These are phyloP conservation scores for Sonneratia alba DNA, from an alignment of 345 rosid genomes.

Conservation along the genomic window DNA sequence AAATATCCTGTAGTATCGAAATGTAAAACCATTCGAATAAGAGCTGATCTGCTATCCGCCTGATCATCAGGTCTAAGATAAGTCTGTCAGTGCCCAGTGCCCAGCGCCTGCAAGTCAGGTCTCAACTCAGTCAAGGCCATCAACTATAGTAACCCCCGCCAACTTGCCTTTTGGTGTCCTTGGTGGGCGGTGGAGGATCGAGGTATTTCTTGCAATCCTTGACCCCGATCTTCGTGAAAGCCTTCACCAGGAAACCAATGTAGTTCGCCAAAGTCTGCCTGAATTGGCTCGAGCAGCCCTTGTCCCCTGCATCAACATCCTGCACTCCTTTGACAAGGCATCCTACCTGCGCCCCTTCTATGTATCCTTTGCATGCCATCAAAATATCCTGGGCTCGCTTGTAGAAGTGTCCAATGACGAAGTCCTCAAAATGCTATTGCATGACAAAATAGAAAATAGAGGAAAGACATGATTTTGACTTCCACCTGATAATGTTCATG, in stretches of 20 bases:
- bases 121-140: not conserved
- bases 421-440: constrained; percentile 70
- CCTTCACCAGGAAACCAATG: constrained; percentile 31
- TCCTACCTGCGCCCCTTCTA: constrained; percentile 64
- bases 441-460: constrained; percentile 8
- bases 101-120: too few relatives aligned
- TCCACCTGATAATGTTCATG: not conserved
- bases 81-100: not conserved
- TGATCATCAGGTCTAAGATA: not conserved
- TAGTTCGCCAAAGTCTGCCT: constrained; percentile 28
- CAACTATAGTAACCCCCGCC: not conserved
- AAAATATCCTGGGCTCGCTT: constrained; percentile 47
- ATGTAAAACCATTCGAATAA: not conserved
- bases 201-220: constrained; percentile 28
- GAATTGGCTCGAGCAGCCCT: constrained; percentile 32
- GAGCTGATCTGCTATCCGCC: not conserved
- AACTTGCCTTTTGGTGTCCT: not conserved
- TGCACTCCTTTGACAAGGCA: constrained; percentile 39
- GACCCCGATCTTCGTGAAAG: constrained; percentile 43
- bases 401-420: constrained; percentile 64
- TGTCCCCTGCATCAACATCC: constrained; percentile 35
- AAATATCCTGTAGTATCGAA: too few relatives aligned
- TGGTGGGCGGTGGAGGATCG: not conserved
- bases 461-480: not conserved
- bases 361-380: constrained; percentile 65